phyloP scores from a whole-genome alignment of 2,329 filamentous ascomycete genomes.

The Calonectria pseudoreteaudii region DNA sequence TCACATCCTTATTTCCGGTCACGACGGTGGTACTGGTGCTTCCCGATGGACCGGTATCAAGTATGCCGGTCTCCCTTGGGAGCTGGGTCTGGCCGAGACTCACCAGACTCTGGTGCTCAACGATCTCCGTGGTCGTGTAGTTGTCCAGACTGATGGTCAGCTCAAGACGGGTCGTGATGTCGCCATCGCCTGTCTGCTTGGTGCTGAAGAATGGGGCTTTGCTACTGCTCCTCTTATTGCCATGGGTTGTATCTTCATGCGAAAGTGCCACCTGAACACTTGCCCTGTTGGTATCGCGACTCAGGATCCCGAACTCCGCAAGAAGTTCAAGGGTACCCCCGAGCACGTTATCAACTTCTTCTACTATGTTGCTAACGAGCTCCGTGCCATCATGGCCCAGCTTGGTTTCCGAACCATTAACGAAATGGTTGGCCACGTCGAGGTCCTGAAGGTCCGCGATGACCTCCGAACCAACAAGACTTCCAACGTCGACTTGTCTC shows the following conservation, averaged over 20 bases:
- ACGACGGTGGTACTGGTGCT: conserved; percentile 96
- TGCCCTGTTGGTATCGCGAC: conserved; percentile 95
- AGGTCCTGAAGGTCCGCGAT: conserved; percentile 86
- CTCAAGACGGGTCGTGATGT: conserved; percentile 92
- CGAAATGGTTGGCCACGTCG: conserved; percentile 96
- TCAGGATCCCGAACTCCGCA: conserved; percentile 91
- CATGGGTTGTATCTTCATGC: conserved; percentile 97
- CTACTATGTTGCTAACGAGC: conserved; percentile 96
- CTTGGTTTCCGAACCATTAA: conserved; percentile 95
- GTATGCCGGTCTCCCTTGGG: conserved; percentile 96
- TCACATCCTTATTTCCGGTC: conserved; percentile 95
- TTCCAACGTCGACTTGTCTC: conserved; percentile 89
- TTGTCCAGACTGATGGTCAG: conserved; percentile 97
- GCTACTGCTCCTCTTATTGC: conserved; percentile 94
- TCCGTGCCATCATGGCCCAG: conserved; percentile 96
- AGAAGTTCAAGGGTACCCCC: conserved; percentile 93
- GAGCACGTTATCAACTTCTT: conserved; percentile 99
- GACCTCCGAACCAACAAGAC: conserved; percentile 91
- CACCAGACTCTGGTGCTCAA: conserved; percentile 97
- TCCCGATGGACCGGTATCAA: conserved; percentile 99
- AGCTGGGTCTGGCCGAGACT: conserved; percentile 94
- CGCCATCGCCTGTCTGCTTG: conserved; percentile 92
- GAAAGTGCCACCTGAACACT: conserved; percentile 81
- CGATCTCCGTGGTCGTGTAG: conserved; percentile 92
- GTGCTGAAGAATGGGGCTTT: conserved; percentile 98